Evolutionary conservation across 768 basidiomycete genomes (phyloP), one percentile per base, ranked within the genome.

Genomic region (Tulasnella sp.): DNA sequence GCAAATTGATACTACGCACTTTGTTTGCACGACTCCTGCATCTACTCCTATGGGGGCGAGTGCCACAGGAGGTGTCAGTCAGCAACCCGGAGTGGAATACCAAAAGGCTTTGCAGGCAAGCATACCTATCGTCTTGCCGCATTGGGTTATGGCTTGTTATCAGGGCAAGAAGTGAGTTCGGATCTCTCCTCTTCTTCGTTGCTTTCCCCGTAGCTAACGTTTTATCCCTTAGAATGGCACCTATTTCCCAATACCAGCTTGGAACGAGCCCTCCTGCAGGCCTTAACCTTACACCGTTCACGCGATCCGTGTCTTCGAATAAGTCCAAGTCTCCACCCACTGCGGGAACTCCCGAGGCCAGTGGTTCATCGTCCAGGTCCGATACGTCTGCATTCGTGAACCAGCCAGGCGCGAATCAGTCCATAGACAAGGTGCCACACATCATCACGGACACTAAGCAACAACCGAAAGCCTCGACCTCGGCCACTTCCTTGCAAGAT

Each of bases 1-100:
- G 55, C 94, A 96, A 85, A 96, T 99, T 78, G 97, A 99, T 83
- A 99, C 97, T 13, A 98, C 96, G 0, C 97, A 99, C 84, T 99
- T 98, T 81, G 96, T 98, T 57, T 97, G 96, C 83, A 97, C 95
- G 23, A 95, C 93, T 0, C 95, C 96, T 3, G 92, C 83, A 2
- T 88, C 90, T 13, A 91, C 90, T 0, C 89, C 90, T 0, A 81
- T 83, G 13, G 91, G 89, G 42, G 90, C 90, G 13, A 87, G 86
- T 78, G 87, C 87, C 0, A 86, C 87, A 11, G 90, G 91, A 0
- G 88, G 86, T 77, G 83, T 86, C 0, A 85, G 86, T 15, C 85
- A 87, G 20, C 89, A 90, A 2, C 93, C 95, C 0, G 92, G 92
- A 0, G 91, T 93, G 9, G 94, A 96, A 81, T 99, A 98, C 83